phyloP scores from a whole-genome alignment of 148 eudicot genomes.

The Rhododendron mucronatum region DNA sequence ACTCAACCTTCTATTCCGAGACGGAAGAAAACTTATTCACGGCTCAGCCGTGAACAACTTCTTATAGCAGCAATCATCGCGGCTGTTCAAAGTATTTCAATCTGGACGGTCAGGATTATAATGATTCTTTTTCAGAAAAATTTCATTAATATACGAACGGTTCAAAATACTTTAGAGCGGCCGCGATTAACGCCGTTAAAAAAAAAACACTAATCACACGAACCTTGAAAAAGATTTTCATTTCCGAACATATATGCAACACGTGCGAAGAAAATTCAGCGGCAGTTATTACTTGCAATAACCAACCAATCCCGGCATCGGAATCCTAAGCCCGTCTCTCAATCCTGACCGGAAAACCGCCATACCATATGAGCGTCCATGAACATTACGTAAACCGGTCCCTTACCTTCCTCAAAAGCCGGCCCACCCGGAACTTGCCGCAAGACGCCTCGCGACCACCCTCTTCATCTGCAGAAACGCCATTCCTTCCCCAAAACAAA shows the following conservation, averaged over 20 bases:
- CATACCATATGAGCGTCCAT: constrained; percentile 22
- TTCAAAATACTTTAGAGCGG: fast-evolving
- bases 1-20: too few species aligned
- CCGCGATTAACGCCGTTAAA: too few species aligned
- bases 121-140: too few species aligned
- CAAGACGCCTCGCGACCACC: constrained; percentile 15
- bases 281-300: not conserved
- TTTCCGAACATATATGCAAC: too few species aligned
- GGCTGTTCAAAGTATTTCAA: too few species aligned
- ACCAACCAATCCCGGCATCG: not conserved
- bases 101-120: too few species aligned
- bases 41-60: too few species aligned
- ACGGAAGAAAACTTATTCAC: too few species aligned
- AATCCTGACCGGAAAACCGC: constrained; percentile 21
- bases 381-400: constrained; percentile 9
- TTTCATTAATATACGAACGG: too few species aligned
- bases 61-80: too few species aligned
- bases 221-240: too few species aligned
- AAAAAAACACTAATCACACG: too few species aligned
- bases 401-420: not conserved
- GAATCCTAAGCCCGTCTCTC: not conserved
- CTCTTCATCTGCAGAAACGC: constrained; percentile 31
- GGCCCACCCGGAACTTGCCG: constrained; percentile 19
- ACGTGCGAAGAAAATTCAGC: not conserved
- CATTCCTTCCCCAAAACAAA: constrained; percentile 33